A percentile compares a stretch with the other conserved stretches of the same genome.
These are phyloP conservation scores for Cyclocybe aegerita DNA, from an alignment of 768 basidiomycete genomes.

Conservation along the genomic window DNA sequence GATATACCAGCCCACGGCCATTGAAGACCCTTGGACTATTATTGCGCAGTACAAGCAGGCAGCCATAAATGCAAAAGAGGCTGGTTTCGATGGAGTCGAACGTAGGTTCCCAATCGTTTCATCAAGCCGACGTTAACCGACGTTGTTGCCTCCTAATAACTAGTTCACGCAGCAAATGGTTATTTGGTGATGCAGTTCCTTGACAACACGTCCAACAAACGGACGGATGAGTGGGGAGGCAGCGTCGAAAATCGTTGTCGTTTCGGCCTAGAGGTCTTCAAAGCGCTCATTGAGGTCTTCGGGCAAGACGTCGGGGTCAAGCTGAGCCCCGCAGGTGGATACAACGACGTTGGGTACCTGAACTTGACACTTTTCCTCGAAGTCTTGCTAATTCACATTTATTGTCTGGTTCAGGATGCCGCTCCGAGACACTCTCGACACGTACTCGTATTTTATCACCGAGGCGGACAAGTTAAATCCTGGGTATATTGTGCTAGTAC, in stretches of 20 bases:
- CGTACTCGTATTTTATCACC: background rate
- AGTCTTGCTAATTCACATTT: constrained; percentile 25
- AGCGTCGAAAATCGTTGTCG: constrained; percentile 53
- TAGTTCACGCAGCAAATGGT: constrained; percentile 43
- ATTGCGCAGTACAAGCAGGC: constrained; percentile 39
- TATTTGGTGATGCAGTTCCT: constrained; percentile 50
- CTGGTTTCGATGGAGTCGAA: constrained; percentile 57
- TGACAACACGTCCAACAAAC: constrained; percentile 41
- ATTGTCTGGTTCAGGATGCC: too few relatives aligned
- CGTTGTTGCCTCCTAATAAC: background rate
- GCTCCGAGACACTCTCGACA: too few relatives aligned
- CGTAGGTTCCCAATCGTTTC: constrained; percentile 19
- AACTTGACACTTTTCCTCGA: constrained; percentile 17
- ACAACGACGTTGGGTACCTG: constrained; percentile 40
- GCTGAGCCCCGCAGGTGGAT: constrained; percentile 39
- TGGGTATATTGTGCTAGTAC: too few relatives aligned
- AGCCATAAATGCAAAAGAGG: constrained; percentile 44
- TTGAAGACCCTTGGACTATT: constrained; percentile 39
- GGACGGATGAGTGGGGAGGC: constrained; percentile 60
- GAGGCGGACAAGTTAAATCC: constrained; percentile 28
- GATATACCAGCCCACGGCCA: constrained; percentile 31
- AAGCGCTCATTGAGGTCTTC: constrained; percentile 37
- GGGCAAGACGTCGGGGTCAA: constrained; percentile 46
- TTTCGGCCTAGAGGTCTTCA: constrained; percentile 51
- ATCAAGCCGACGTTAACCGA: background rate